Evolutionary conservation across 176 grass and related monocot species (phyloP), one percentile per base, ranked within the genome.

Genomic region (Zoysia japonica): DNA sequence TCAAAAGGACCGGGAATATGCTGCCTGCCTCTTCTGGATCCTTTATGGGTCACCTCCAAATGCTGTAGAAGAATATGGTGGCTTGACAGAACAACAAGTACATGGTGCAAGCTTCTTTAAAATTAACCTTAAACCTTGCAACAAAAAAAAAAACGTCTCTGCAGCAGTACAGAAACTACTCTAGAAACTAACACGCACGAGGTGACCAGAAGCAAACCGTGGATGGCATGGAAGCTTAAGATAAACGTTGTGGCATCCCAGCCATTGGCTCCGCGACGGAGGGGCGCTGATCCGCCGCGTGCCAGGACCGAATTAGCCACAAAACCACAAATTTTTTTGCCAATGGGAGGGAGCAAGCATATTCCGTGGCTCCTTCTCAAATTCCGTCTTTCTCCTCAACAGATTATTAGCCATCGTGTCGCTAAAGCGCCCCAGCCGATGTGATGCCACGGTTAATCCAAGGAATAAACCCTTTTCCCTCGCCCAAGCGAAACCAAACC

Each of bases 391-490:
- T 14, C 11, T 55, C n/a, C 2, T 61, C 7, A 67, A 45, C 65
- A 17, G 7, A 9, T n/a, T 64, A 47, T 51, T 16, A 44, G 0
- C 20, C 47, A 15, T 54, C 53, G 12, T 9, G 47, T 16, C 35
- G 0, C 71, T 9, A 1, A 13, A 45, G 20, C 4, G 28, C 20
- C 51, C 40, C 39, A 41, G 63, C 53, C 11, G 11, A 17, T 6
- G 76, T 55, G 75, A 49, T 28, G 20, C 5, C 69, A 65, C 52
- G 44, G 45, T 60, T 88, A 63, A 65, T 84, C 82, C 87, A 2
- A 8, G 14, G 87, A 89, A 89, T 85, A 89, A 89, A 89, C 82
- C 87, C 65, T 55, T 53, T 41, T 41, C 0, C 13, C 64, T 35
- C 10, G 36, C 10, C 40, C 61, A 13, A 45, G 4, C 76, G 48